phyloP scores from a whole-genome alignment of 2,329 filamentous ascomycete genomes.

The Claviceps fusiformis region DNA sequence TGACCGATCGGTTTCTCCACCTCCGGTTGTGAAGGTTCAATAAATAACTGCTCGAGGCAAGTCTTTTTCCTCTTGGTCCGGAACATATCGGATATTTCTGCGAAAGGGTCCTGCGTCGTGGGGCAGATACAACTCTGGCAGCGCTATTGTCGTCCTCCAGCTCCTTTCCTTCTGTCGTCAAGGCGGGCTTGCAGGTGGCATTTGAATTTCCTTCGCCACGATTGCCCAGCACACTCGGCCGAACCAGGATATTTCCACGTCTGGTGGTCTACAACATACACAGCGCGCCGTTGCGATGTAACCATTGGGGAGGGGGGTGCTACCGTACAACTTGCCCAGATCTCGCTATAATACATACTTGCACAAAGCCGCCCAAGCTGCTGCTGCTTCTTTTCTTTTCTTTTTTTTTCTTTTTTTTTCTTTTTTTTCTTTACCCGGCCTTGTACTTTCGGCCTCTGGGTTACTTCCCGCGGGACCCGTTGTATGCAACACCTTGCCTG shows the following conservation, averaged over 20 bases:
- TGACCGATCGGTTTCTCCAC: not conserved
- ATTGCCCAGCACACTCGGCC: slow-evolving; percentile 4
- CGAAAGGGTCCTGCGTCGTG: not conserved
- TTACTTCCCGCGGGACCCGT: slow-evolving; percentile 13
- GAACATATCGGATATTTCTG: not conserved
- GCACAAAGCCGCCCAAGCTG: slow-evolving; percentile 2
- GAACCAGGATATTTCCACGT: slow-evolving; percentile 9
- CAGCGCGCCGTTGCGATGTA: slow-evolving; percentile 13
- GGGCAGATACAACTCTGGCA: not conserved
- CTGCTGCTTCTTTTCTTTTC: too few relatives aligned
- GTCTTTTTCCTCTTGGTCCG: not conserved
- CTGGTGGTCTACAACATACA: not conserved
- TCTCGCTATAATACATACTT: slow-evolving; percentile 7
- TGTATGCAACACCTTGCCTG: slow-evolving; percentile 1
- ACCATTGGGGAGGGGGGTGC: slow-evolving; percentile 10
- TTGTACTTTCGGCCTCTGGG: slow-evolving; percentile 7
- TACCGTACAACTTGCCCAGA: slow-evolving; percentile 8
- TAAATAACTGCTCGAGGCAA: not conserved
- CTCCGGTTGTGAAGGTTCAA: not conserved
- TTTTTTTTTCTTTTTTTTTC: too few relatives aligned
- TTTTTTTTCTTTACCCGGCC: slow-evolving; percentile 3
- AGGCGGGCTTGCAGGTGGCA: not conserved
- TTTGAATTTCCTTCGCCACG: not conserved
- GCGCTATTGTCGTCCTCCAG: not conserved
- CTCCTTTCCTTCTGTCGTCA: not conserved